phyloP scores from a whole-genome alignment of 2,329 filamentous ascomycete genomes.

The Phialophora chinensis region DNA sequence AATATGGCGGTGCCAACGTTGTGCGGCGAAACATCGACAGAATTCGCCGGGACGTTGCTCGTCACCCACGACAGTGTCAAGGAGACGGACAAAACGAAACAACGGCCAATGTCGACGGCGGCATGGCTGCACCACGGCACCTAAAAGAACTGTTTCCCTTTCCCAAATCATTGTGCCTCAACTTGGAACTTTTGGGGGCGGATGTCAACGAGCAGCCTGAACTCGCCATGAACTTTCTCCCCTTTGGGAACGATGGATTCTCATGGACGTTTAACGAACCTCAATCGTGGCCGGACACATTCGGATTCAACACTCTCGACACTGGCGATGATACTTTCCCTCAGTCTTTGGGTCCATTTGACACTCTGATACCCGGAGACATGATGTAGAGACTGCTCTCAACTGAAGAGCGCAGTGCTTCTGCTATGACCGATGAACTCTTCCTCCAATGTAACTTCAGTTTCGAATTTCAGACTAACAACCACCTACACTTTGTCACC shows the following conservation, averaged over 20 bases:
- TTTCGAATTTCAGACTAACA: too few species aligned
- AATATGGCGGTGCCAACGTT: constrained; percentile 12
- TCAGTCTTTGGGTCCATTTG: too few species aligned
- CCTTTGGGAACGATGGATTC: constrained; percentile 4
- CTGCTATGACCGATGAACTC: too few species aligned
- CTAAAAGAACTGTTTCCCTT: constrained; percentile 12
- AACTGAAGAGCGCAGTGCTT: too few species aligned
- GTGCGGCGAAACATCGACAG: constrained; percentile 10
- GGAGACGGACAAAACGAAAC: not conserved
- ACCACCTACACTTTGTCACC: too few species aligned
- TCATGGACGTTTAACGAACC: constrained; percentile 3
- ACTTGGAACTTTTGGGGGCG: constrained; percentile 3
- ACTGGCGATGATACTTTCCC: too few species aligned
- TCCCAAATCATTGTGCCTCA: constrained; percentile 5
- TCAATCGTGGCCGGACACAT: constrained; percentile 1
- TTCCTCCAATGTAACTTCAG: too few species aligned
- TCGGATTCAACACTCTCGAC: not conserved
- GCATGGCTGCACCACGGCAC: not conserved
- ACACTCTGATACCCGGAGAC: too few species aligned
- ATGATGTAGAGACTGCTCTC: too few species aligned
- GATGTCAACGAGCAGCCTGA: constrained; percentile 4
- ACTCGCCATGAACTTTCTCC: not conserved
- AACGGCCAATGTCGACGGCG: not conserved
- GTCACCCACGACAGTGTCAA: not conserved
- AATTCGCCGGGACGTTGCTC: constrained; percentile 10